These are phyloP conservation scores for Castanea sativa DNA, from an alignment of 306 rosid genomes.

Conservation along the genomic window DNA sequence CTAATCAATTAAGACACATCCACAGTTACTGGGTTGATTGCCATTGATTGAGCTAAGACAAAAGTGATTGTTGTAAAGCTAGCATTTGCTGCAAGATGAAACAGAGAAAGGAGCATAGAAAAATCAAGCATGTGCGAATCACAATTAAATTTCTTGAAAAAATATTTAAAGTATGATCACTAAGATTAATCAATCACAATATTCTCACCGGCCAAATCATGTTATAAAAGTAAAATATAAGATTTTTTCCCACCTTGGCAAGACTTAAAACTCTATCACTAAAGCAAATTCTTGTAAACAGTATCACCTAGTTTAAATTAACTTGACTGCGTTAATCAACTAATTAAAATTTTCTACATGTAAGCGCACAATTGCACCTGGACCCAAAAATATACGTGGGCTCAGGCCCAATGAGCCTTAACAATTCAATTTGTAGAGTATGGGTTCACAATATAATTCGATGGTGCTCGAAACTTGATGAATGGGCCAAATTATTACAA, in stretches of 20 bases:
- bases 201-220: too few species aligned
- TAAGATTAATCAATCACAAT: too few species aligned
- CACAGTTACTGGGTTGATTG: conserved; percentile 46
- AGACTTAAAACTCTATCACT: not conserved
- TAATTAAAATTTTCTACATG: not conserved
- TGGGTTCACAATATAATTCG: too few species aligned
- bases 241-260: not conserved
- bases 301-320: not conserved
- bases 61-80: conserved; percentile 38
- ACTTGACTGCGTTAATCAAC: not conserved
- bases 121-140: not conserved
- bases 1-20: not conserved
- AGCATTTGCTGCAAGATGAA: conserved; percentile 47
- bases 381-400: too few species aligned
- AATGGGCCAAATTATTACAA: too few species aligned
- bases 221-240: not conserved
- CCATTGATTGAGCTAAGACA: conserved; percentile 44
- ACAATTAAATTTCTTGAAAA: not conserved
- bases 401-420: too few species aligned
- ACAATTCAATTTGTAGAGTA: too few species aligned
- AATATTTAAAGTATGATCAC: too few species aligned
- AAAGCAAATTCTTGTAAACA: not conserved
- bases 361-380: too few species aligned
- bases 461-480: too few species aligned
- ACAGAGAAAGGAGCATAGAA: not conserved